Evolutionary conservation across 345 rosid genomes (phyloP).

Genomic region (Rhizophora mangle): DNA sequence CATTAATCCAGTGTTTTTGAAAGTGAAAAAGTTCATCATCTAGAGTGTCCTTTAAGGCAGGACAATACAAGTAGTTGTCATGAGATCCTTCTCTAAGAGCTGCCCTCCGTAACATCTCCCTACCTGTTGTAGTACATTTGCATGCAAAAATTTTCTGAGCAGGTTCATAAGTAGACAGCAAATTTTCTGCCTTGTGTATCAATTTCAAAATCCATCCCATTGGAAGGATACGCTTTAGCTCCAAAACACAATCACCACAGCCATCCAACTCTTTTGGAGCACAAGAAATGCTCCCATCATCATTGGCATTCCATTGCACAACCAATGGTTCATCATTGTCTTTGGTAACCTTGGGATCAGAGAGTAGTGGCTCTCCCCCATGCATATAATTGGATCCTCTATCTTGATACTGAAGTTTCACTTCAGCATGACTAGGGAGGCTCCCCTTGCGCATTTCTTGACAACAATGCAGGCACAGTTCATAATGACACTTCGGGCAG

Average conservation of each 20-base stretch:
- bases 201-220: conserved; percentile 47
- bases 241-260: conserved; percentile 56
- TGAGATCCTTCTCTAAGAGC: conserved; percentile 55
- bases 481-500: conserved; percentile 68
- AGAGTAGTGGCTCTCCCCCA: conserved; percentile 51
- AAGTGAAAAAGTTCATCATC: conserved; percentile 46
- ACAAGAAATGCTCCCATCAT: conserved; percentile 62
- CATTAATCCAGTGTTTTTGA: conserved; percentile 69
- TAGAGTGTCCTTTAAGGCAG: conserved; percentile 36
- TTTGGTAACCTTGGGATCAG: conserved; percentile 16
- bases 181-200: conserved; percentile 36
- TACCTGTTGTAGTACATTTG: conserved; percentile 21
- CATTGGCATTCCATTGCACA: conserved; percentile 40
- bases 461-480: conserved; percentile 81
- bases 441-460: conserved; percentile 60
- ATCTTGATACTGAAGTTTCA: conserved; percentile 37
- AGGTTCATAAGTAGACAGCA: conserved; percentile 26
- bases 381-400: conserved; percentile 65
- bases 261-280: conserved; percentile 70
- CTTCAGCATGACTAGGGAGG: conserved; percentile 39
- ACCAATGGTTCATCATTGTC: conserved; percentile 23
- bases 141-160: conserved; percentile 17
- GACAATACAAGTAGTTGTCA: conserved; percentile 65
- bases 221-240: conserved; percentile 64
- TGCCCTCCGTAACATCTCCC: conserved; percentile 32